A percentile compares a stretch with the other conserved stretches of the same genome.
These are phyloP conservation scores for Paraphaeosphaeria sporulosa DNA, from an alignment of 2,329 filamentous ascomycete genomes.

Conservation along the genomic window DNA sequence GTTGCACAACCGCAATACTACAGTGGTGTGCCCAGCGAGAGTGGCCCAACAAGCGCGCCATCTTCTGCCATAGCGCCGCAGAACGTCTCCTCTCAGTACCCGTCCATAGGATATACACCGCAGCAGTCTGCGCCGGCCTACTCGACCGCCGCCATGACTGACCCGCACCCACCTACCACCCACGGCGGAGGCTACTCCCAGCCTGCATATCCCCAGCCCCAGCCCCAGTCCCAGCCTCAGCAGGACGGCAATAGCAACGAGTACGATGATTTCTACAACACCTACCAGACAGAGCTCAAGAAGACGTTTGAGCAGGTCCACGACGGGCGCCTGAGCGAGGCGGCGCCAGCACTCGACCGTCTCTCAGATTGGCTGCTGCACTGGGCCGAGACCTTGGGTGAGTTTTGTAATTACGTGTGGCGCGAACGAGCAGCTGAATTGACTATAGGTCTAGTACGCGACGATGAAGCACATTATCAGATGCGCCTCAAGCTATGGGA, in stretches of 20 bases:
- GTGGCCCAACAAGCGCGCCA: conserved; percentile 64
- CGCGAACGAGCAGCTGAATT: conserved; percentile 51
- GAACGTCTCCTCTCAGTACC: conserved; percentile 72
- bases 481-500: conserved; percentile 88
- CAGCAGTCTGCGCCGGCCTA: conserved; percentile 66
- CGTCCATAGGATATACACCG: conserved; percentile 66
- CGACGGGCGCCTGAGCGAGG: conserved; percentile 66
- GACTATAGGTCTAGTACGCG: conserved; percentile 77
- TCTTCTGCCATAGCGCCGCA: conserved; percentile 64
- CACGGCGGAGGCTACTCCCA: conserved; percentile 49
- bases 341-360: conserved; percentile 65
- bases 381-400: conserved; percentile 72
- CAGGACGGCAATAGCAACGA: conserved; percentile 53
- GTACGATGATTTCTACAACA: conserved; percentile 73
- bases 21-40: conserved; percentile 68
- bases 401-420: conserved; percentile 43
- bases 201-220: conserved; percentile 41
- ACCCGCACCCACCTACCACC: conserved; percentile 53
- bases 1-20: conserved; percentile 73
- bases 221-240: conserved; percentile 14
- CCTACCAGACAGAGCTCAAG: conserved; percentile 64
- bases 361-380: conserved; percentile 72
- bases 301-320: conserved; percentile 76
- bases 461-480: conserved; percentile 77
- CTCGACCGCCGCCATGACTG: conserved; percentile 59